Evolutionary conservation across 345 rosid species (phyloP).

Genomic region (Acer saccharum): DNA sequence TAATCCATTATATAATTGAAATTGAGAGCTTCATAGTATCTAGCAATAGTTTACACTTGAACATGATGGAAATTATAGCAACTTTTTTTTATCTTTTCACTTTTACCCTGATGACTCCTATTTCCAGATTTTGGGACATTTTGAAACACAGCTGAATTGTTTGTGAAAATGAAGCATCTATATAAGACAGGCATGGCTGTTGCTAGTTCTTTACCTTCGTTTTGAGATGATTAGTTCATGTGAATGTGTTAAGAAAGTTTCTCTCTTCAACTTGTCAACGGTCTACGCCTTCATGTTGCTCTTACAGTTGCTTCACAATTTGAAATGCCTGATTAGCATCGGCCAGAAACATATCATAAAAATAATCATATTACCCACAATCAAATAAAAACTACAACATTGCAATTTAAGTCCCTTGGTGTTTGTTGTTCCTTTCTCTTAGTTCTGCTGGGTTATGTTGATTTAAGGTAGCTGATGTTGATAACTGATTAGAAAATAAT

Average conservation of each 20-base stretch:
- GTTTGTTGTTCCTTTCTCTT: slow-evolving; percentile 6
- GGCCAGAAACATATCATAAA: background rate
- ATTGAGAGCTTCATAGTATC: slow-evolving; percentile 2
- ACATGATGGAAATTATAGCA: background rate
- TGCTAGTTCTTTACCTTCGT: background rate
- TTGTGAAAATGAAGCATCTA: background rate
- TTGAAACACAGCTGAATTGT: background rate
- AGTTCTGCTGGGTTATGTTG: slow-evolving; percentile 16
- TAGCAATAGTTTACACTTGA: background rate
- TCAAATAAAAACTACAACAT: background rate
- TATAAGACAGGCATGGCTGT: background rate
- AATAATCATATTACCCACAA: background rate
- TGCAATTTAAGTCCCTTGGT: background rate
- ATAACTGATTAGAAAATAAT: slow-evolving; percentile 1
- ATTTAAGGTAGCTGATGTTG: slow-evolving; percentile 15
- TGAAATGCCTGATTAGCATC: too few species aligned
- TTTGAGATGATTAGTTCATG: background rate
- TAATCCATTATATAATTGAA: too few species aligned
- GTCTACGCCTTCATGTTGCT: background rate
- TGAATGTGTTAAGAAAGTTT: background rate
- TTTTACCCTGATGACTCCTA: background rate
- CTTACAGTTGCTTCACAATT: background rate
- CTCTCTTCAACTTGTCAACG: background rate
- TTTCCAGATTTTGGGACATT: slow-evolving; percentile 1
- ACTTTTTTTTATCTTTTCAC: background rate